These are phyloP conservation scores for Rhizophora mangle DNA, from an alignment of 345 rosid species.

Conservation along the genomic window DNA sequence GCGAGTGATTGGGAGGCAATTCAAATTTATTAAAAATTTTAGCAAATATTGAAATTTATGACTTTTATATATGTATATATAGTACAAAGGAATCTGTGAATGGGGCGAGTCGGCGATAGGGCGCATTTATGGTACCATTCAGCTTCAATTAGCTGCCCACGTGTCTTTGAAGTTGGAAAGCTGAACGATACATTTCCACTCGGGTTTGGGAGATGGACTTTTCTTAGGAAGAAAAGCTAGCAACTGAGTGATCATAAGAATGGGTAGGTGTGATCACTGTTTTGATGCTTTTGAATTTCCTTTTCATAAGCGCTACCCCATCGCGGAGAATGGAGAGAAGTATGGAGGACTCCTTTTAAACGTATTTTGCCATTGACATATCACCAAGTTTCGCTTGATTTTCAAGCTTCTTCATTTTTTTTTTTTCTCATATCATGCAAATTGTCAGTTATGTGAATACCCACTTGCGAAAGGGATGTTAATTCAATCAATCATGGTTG, in stretches of 20 bases:
- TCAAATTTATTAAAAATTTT: no score
- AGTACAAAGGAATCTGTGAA: no score
- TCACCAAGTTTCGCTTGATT: conserved; percentile 25
- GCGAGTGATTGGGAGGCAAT: no score
- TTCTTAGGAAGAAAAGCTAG: conserved; percentile 3
- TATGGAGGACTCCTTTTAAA: conserved; percentile 7
- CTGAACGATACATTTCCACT: background rate
- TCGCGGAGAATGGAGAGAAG: conserved; percentile 18
- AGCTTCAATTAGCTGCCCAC: background rate
- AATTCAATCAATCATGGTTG: no score
- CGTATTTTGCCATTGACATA: conserved; percentile 17
- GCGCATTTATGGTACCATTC: no score
- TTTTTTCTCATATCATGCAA: no score
- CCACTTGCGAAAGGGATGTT: no score
- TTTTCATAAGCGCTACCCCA: conserved; percentile 17
- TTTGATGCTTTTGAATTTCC: background rate
- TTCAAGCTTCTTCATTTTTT: background rate
- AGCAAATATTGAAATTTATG: no score
- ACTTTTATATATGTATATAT: no score
- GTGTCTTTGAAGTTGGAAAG: conserved; percentile 1
- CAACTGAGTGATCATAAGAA: conserved; percentile 7
- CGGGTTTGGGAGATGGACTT: background rate
- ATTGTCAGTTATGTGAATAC: no score
- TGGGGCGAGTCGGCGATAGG: no score
- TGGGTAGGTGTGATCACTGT: conserved; percentile 21